phyloP scores from a whole-genome alignment of 1,139 yeast species.

The Cylindricascospora bacillispora region DNA sequence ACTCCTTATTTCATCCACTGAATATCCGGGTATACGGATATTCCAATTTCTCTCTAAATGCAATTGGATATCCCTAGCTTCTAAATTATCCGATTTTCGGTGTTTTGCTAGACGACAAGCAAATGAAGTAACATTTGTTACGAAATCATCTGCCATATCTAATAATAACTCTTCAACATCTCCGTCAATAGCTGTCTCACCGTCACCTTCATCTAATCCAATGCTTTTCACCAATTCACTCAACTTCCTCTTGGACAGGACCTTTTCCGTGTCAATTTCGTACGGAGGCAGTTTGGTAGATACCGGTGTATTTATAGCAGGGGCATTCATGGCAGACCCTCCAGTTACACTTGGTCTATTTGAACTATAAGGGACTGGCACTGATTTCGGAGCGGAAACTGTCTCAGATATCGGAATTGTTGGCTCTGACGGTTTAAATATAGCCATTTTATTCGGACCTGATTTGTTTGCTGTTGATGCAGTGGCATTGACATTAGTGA shows the following conservation, averaged over 20 bases:
- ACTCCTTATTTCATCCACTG: constrained; percentile 80
- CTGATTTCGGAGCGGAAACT: constrained; percentile 51
- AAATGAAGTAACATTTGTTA: constrained; percentile 76
- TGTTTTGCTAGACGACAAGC: constrained; percentile 94
- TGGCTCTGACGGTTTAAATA: constrained; percentile 57
- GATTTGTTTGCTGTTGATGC: constrained; percentile 25
- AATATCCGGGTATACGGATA: constrained; percentile 84
- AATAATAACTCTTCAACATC: constrained; percentile 86
- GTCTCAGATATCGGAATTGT: constrained; percentile 61
- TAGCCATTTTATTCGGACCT: constrained; percentile 27
- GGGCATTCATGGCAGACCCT: constrained; percentile 66
- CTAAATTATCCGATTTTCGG: constrained; percentile 78
- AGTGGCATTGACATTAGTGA: constrained; percentile 33
- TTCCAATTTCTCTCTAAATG: constrained; percentile 95
- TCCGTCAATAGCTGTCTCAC: constrained; percentile 85
- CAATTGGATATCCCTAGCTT: constrained; percentile 79
- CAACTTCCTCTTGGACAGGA: constrained; percentile 76
- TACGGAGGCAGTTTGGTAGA: constrained; percentile 64
- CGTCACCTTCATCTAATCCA: constrained; percentile 76
- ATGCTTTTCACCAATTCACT: constrained; percentile 75
- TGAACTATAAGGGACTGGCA: constrained; percentile 47
- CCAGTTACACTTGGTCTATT: constrained; percentile 75
- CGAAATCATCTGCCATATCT: constrained; percentile 93
- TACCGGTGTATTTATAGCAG: constrained; percentile 63
- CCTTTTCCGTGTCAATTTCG: constrained; percentile 74